These are phyloP conservation scores for Leishmania mexicana DNA, from an alignment of 208 protist species.

Conservation along the genomic window DNA sequence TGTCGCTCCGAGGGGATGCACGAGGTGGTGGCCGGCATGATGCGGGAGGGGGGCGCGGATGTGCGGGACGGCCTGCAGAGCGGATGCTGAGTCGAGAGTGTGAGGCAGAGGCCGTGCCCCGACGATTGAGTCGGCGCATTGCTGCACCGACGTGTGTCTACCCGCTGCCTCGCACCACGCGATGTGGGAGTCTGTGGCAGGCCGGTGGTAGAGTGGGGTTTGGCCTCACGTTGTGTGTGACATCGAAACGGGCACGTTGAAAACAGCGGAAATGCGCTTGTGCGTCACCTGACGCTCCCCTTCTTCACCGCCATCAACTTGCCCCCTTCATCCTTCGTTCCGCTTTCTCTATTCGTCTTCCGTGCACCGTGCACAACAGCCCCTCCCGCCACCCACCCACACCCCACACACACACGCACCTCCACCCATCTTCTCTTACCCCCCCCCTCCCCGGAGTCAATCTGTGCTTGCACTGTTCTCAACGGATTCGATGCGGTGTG, in stretches of 20 bases:
- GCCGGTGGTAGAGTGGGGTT: not conserved
- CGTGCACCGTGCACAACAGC: not conserved
- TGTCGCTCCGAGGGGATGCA: not conserved
- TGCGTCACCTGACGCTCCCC: not conserved
- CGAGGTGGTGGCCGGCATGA: not conserved
- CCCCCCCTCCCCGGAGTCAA: no score
- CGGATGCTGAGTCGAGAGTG: not conserved
- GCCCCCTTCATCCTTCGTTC: not conserved
- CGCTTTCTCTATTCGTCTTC: not conserved
- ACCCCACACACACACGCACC: not conserved
- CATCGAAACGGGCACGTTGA: not conserved
- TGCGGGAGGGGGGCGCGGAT: not conserved
- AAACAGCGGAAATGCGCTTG: not conserved
- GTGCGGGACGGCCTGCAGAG: not conserved
- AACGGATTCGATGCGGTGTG: not conserved
- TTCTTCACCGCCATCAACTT: not conserved
- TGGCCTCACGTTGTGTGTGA: not conserved
- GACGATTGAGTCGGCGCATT: not conserved
- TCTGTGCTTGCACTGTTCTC: not conserved
- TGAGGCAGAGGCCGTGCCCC: not conserved
- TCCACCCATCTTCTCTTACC: not conserved
- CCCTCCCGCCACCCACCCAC: not conserved
- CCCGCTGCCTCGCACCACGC: not conserved
- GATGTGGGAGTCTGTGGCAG: not conserved
- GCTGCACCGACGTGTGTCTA: not conserved